Base-by-base conservation (phyloP, 371 early-diverging fungal species). In the Apophysomyces trapeziformis region DNA sequence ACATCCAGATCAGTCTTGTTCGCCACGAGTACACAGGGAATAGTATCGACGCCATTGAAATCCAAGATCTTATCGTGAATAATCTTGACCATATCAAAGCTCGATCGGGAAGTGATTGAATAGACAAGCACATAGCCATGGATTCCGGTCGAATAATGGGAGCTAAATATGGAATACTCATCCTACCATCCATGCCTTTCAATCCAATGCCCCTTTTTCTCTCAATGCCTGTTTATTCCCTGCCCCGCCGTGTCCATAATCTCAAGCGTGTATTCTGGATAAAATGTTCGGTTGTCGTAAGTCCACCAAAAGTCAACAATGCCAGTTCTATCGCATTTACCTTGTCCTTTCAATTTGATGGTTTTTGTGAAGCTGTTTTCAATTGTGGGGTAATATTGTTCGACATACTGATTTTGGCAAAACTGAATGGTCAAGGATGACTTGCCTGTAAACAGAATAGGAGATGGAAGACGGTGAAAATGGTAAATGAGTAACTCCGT, bases 201-300 rank as follows among this genome's bases (percentile, higher is more conserved):
- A n/a, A 7, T 16, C 11, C 47, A 47, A 47, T 7, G 13, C 13
- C 41, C 41, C 41, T 41, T 47, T n/a, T 13, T 47, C 32, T 26
- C 32, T 26, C 32, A 26, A 26, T 26, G 32, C 32, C 32, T 26
- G 32, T 13, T 44, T 16, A 58, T 68, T 85, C 87, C 90, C 83
- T 94, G 94, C 45, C 96, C 96, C 1, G 96, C 93, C 0, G 96
- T 95, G 76, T 95, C 96, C 58, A 91, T 87, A 60, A 95, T 93
- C 64, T 91, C 92, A 41, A 87, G 81, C 14, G 85, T 85, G 68
- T 90, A 93, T 63, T 91, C 90, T 63, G 88, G 41, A 41, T 0
- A 11, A 41, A 41, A 41, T 13, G 41, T 11, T 41, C 13, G 11
- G 5, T 41, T 41, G 41, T 13, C 13, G 1, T 41, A 26, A 26